Evolutionary conservation across 768 basidiomycete species (phyloP).

Genomic region (Polyporus arcularius): DNA sequence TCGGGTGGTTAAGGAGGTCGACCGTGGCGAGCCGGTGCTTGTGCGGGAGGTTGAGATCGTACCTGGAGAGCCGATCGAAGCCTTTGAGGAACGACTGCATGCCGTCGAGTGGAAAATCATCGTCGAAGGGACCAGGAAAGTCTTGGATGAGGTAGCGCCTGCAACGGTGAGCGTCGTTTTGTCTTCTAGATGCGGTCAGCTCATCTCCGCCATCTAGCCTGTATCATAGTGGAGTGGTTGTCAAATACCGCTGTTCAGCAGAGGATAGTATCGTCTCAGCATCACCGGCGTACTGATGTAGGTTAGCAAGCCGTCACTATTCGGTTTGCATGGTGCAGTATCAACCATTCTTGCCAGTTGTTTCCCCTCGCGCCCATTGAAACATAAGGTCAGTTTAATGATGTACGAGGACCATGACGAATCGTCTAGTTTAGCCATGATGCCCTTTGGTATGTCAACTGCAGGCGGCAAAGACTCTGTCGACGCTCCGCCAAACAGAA

Average conservation of each 20-base stretch:
- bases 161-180: conserved; percentile 4
- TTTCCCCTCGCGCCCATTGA: no score
- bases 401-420: no score
- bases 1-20: conserved; percentile 89
- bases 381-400: no score
- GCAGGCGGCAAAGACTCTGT: no score
- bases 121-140: conserved; percentile 77
- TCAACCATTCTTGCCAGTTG: no score
- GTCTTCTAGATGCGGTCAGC: not conserved
- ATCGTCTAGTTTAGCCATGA: no score
- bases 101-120: conserved; percentile 86
- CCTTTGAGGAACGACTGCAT: conserved; percentile 79
- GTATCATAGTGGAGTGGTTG: conserved; percentile 2
- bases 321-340: no score
- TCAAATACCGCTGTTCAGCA: not conserved
- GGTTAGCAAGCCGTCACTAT: no score
- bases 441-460: no score
- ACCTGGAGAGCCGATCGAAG: conserved; percentile 70
- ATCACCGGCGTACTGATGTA: no score
- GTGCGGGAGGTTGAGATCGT: conserved; percentile 76
- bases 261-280: no score
- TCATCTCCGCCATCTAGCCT: not conserved
- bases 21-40: conserved; percentile 86
- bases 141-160: conserved; percentile 56
- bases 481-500: no score